Evolutionary conservation across 106 monocot genomes (phyloP), one percentile per base, ranked within the genome.

Genomic region (Gastrodia elata): DNA sequence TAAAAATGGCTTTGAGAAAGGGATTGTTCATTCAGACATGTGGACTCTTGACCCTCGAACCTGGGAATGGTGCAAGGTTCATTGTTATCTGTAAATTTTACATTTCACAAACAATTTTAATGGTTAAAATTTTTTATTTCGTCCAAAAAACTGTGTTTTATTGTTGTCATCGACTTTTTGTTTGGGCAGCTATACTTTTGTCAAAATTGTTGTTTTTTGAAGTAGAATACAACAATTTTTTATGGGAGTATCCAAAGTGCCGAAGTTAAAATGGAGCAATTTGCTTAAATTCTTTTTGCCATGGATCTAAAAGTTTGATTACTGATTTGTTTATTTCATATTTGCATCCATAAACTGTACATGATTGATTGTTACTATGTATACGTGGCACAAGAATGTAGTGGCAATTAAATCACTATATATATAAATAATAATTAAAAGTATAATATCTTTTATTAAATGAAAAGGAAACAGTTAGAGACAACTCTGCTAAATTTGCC

Each of bases 11-110:
- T 89, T 89, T 39, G 96, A 97, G 79, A 97, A 97, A 83, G 92
- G 96, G 68, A 79, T 88, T 75, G 92, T 93, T 82, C 88, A 97
- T 88, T 90, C 92, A 43, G 92, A 97, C 58, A 82, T 93, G 85
- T 98, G 97, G 97, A 79, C 86, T 30, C 93, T 98, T 83, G 93
- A 98, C 85, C 90, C 97, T 70, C 90, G 88, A 56, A 88, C 84
- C 30, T 93, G 93, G 97, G 93, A 98, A 75, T 93, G 97, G 97
- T 86, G 77, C 71, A 98, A 88, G 93, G 97, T 91, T 59, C 2
- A 28, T 68, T 11, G 15, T 24, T 44, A 7, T 69, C 6, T 69
- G 34, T 36, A 67, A 8, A 6, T 18, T 67, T 35, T 18, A 37
- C 30, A 15, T 67, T 67, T 67, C 10, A 0, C 18, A 0, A 67